These are phyloP conservation scores for Kodamaea sp. DNA, from an alignment of 1,139 yeast species.

Conservation along the genomic window DNA sequence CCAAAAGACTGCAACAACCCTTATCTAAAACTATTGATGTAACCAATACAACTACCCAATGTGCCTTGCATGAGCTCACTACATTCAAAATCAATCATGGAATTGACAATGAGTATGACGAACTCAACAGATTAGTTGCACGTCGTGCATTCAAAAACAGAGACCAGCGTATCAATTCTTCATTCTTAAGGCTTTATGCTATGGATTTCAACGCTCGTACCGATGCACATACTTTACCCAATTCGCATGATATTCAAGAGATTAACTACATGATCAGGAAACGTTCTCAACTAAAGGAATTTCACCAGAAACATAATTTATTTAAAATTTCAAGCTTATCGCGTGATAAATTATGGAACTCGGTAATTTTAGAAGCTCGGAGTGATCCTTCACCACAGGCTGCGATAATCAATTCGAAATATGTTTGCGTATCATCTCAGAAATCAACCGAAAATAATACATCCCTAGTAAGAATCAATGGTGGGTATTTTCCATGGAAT, in stretches of 20 bases:
- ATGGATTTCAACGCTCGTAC: conserved; percentile 38
- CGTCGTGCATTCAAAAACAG: conserved; percentile 29
- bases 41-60: too few species aligned
- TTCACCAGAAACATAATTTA: conserved; percentile 28
- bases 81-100: conserved; percentile 5
- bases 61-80: conserved; percentile 7
- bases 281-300: conserved; percentile 21
- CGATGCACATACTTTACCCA: conserved; percentile 26
- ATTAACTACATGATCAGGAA: conserved; percentile 18
- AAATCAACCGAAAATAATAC: conserved; percentile 10
- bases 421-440: conserved; percentile 4
- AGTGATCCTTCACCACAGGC: conserved; percentile 30
- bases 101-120: conserved; percentile 1
- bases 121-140: conserved; percentile 8
- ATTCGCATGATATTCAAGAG: conserved; percentile 25
- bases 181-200: conserved; percentile 46
- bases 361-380: conserved; percentile 48
- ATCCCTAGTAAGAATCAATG: conserved; percentile 18
- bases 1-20: conserved; percentile 4
- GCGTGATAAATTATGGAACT: conserved; percentile 48
- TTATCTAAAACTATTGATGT: background rate
- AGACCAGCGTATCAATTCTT: conserved; percentile 45
- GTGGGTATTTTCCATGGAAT: conserved; percentile 41
- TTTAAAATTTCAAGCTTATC: conserved; percentile 35
- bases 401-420: conserved; percentile 16